phyloP scores from a whole-genome alignment of 176 grass and related monocot species.

The Olyra latifolia region DNA sequence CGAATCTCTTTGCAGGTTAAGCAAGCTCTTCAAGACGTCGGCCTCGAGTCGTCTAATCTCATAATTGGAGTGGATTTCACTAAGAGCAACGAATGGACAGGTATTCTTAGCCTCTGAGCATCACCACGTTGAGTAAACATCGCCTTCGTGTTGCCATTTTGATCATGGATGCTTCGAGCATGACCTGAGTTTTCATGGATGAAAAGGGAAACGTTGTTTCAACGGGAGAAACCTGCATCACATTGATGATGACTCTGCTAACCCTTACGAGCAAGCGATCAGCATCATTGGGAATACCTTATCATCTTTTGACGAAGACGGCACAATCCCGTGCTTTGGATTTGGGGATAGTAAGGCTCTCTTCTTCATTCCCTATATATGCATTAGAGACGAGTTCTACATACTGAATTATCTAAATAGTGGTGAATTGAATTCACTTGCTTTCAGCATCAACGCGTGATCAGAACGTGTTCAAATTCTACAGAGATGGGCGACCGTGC shows the following conservation, averaged over 20 bases:
- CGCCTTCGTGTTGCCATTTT: neutral
- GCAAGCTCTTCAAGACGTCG: constrained; percentile 16
- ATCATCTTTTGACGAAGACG: constrained; percentile 46
- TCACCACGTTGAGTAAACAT: neutral
- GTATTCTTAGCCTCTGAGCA: constrained; percentile 4
- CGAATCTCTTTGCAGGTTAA: constrained; percentile 25
- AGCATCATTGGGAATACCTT: constrained; percentile 36
- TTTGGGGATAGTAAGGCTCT: constrained; percentile 47
- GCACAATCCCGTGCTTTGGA: constrained; percentile 50
- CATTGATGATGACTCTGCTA: constrained; percentile 9
- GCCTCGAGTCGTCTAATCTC: constrained; percentile 56
- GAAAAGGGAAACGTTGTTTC: constrained; percentile 44
- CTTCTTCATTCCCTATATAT: neutral
- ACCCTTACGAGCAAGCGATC: constrained; percentile 56
- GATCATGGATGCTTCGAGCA: neutral
- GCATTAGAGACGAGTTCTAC: neutral
- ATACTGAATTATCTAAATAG: neutral
- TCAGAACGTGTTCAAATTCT: constrained; percentile 56
- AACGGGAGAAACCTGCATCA: constrained; percentile 44
- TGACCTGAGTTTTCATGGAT: neutral
- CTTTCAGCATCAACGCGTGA: constrained; percentile 54
- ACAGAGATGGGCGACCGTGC: constrained; percentile 31
- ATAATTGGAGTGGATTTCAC: constrained; percentile 67
- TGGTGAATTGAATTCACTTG: neutral
- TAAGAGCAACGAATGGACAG: constrained; percentile 65